Conservation (phyloP, 768 basidiomycete species). For the Boletus insuetus region DNA sequence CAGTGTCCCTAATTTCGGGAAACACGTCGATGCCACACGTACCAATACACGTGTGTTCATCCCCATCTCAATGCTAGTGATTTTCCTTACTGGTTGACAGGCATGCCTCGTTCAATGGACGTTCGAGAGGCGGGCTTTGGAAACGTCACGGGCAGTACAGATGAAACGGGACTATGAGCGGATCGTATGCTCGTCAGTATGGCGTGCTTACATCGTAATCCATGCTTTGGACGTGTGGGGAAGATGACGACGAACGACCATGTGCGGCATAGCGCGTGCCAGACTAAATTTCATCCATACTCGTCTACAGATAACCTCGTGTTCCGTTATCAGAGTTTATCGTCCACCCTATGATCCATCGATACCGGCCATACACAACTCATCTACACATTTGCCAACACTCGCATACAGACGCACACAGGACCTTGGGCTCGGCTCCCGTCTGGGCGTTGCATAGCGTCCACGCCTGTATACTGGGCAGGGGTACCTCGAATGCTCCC, state of each 20-base stretch:
- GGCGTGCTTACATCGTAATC: conserved; percentile 1
- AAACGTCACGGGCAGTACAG: not conserved
- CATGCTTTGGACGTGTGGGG: conserved; percentile 3
- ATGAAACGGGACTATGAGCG: too few species aligned
- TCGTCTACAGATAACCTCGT: conserved; percentile 7
- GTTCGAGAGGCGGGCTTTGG: not conserved
- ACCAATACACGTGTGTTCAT: conserved; percentile 3
- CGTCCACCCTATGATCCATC: not conserved
- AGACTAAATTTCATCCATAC: not conserved
- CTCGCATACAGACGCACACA: not conserved
- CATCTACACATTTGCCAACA: not conserved
- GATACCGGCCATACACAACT: not conserved
- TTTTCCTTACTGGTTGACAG: not conserved
- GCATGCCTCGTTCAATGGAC: not conserved
- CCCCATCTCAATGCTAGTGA: not conserved
- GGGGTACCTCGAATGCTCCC: not conserved
- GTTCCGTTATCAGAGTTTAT: conserved; percentile 20
- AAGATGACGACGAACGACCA: not conserved
- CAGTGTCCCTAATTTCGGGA: not conserved
- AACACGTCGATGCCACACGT: not conserved
- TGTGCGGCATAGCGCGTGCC: not conserved
- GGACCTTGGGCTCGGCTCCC: not conserved
- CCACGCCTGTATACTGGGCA: not conserved
- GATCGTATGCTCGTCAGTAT: conserved; percentile 4
- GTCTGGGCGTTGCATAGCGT: not conserved